A percentile compares a stretch with the other conserved stretches of the same genome.
Conservation (phyloP, 805 yeast species). For the Hanseniaspora clermontiae region DNA sequence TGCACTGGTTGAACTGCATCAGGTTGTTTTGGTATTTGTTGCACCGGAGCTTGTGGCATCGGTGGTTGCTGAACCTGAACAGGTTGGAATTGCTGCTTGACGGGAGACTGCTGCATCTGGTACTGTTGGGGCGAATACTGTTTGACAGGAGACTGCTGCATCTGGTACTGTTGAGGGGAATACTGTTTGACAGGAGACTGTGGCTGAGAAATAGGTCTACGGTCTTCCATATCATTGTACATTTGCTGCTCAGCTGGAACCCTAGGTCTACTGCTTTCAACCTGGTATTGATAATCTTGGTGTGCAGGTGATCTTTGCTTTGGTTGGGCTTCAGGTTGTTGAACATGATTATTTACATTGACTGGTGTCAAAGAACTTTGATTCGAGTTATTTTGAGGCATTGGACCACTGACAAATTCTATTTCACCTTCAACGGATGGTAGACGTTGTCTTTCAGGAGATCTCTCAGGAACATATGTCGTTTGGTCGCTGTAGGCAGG, state of each 20-base stretch:
- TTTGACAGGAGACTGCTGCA: neutral
- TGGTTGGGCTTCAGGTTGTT: neutral
- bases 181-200: neutral
- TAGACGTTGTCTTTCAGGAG: constrained; percentile 1
- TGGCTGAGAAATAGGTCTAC: neutral
- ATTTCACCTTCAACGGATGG: neutral
- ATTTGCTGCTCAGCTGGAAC: neutral
- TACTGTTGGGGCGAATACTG: neutral
- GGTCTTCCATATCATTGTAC: neutral
- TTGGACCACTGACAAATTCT: neutral
- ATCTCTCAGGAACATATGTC: constrained; percentile 3
- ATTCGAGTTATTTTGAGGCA: neutral
- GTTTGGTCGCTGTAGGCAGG: neutral
- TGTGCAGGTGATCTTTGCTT: neutral
- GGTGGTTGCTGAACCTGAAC: neutral
- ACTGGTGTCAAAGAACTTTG: neutral
- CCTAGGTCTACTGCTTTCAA: neutral
- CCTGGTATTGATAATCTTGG: neutral
- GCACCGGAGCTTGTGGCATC: neutral
- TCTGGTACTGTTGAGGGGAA: neutral
- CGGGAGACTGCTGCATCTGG: neutral
- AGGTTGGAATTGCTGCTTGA: neutral
- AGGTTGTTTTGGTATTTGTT: neutral
- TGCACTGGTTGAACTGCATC: neutral
- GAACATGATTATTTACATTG: neutral